Conservation (phyloP, 768 basidiomycete species). For the Gymnopilus junonius region DNA sequence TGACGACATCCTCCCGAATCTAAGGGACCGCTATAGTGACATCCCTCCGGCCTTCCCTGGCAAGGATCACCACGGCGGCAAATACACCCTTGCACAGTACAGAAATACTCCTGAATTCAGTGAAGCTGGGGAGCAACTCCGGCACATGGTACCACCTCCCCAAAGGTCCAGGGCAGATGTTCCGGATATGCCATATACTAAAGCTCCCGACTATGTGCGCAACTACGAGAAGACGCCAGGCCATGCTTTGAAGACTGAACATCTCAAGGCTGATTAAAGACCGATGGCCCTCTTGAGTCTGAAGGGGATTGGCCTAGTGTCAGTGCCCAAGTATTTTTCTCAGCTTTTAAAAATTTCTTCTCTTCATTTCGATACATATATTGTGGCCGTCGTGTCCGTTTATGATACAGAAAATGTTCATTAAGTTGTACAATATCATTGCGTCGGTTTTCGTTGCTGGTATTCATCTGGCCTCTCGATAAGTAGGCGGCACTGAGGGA, state of each 20-base stretch:
- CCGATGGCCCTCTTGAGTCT: too few relatives aligned
- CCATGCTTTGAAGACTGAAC: background rate
- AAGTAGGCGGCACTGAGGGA: background rate
- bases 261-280: background rate
- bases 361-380: background rate
- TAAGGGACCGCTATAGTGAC: slow-evolving; percentile 16
- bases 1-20: slow-evolving; percentile 13
- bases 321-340: too few relatives aligned
- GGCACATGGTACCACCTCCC: slow-evolving; percentile 33
- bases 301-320: too few relatives aligned
- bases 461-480: background rate
- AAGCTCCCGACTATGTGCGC: slow-evolving; percentile 37
- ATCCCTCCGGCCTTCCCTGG: slow-evolving; percentile 18
- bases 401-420: slow-evolving; percentile 4
- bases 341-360: background rate
- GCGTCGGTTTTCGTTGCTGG: background rate
- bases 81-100: slow-evolving; percentile 29
- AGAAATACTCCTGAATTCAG: slow-evolving; percentile 23
- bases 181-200: slow-evolving; percentile 32
- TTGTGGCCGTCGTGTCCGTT: background rate
- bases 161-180: slow-evolving; percentile 27
- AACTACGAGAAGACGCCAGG: slow-evolving; percentile 34
- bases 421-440: background rate
- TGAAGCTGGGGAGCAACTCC: slow-evolving; percentile 16
- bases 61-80: slow-evolving; percentile 31